phyloP scores from a whole-genome alignment of 805 yeast species.

The Candida stauntonica region DNA sequence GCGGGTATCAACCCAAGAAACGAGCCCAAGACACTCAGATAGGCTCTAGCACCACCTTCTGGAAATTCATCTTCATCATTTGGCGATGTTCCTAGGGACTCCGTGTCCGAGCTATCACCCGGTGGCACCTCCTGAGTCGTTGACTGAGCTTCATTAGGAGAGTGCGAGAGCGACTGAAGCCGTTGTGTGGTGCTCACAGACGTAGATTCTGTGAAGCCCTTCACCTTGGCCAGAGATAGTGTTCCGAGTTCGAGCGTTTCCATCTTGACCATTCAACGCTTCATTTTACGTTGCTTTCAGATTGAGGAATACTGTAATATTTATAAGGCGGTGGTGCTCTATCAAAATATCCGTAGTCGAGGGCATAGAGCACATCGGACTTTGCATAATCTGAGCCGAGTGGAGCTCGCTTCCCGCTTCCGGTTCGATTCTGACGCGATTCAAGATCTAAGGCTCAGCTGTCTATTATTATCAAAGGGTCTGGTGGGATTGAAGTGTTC shows the following conservation, averaged over 20 bases:
- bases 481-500: too few species aligned
- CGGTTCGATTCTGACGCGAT: neutral
- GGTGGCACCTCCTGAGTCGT: neutral
- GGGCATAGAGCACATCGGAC: too few species aligned
- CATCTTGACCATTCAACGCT: neutral
- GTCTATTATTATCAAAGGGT: too few species aligned
- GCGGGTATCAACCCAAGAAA: slow-evolving; percentile 49
- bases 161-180: neutral
- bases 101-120: neutral
- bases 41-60: slow-evolving; percentile 53
- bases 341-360: too few species aligned
- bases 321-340: too few species aligned
- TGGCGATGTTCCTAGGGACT: neutral
- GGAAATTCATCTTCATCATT: slow-evolving; percentile 31
- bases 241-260: neutral
- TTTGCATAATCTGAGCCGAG: too few species aligned
- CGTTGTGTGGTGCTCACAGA: neutral
- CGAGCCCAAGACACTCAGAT: slow-evolving; percentile 49
- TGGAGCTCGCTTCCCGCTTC: neutral
- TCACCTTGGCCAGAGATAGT: neutral
- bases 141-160: neutral
- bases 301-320: too few species aligned
- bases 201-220: neutral
- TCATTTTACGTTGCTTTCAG: neutral
- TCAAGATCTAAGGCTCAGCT: too few species aligned